Evolutionary conservation across 805 yeast species (phyloP).

Genomic region (Cyberlindnera mycetangii): DNA sequence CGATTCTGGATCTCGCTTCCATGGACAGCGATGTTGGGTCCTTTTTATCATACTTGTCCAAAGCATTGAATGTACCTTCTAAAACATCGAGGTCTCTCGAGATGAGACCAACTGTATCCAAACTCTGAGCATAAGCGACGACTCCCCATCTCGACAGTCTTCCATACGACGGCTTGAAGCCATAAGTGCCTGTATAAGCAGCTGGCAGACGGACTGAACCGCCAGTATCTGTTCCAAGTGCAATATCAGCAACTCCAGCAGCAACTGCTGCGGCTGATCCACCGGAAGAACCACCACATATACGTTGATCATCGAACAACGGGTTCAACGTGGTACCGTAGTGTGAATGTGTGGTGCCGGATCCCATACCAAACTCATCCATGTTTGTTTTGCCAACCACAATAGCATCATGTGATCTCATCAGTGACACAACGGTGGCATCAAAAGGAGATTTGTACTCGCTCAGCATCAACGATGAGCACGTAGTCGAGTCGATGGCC

Average conservation of each 20-base stretch:
- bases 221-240: conserved; percentile 96
- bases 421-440: conserved; percentile 63
- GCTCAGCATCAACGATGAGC: conserved; percentile 65
- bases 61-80: conserved; percentile 45
- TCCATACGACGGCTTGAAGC: conserved; percentile 94
- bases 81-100: conserved; percentile 47
- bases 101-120: conserved; percentile 91
- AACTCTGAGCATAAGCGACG: conserved; percentile 85
- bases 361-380: conserved; percentile 99
- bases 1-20: conserved; percentile 30
- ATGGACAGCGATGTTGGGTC: conserved; percentile 73
- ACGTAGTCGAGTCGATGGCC: conserved; percentile 63
- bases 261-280: conserved; percentile 95
- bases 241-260: conserved; percentile 62
- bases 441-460: conserved; percentile 73
- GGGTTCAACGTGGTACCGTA: conserved; percentile 63
- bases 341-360: conserved; percentile 52
- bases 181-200: conserved; percentile 76
- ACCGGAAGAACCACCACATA: conserved; percentile 92
- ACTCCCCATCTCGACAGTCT: conserved; percentile 91
- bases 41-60: conserved; percentile 61
- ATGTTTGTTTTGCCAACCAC: conserved; percentile 81
- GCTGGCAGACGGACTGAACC: conserved; percentile 95
- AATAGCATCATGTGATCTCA: conserved; percentile 50
- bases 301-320: conserved; percentile 35